Evolutionary conservation across 2,329 filamentous ascomycete species (phyloP), one percentile per base, ranked within the genome.

Genomic region (Akanthomyces dipterigenus): DNA sequence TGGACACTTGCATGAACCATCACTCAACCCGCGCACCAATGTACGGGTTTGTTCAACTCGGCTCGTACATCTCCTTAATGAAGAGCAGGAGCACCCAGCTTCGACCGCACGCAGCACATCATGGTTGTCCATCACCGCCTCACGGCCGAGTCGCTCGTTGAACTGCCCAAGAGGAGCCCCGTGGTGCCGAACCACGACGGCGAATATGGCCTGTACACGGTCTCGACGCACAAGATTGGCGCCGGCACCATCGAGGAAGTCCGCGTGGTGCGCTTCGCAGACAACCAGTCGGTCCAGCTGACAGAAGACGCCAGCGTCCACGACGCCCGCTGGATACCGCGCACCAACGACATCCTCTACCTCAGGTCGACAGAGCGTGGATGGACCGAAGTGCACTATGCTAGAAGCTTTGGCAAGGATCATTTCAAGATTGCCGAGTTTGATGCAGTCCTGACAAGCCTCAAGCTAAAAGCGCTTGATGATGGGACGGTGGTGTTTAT

Each of bases 151-250:
- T 60, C 65, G 5, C 65, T 76, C 48, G 65, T 73, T 48, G 68
- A 63, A 38, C 66, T 67, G 4, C 71, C 72, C 42, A 68, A 67
- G 34, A 68, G 71, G 36, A 67, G 68, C 24, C 63, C 69, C n/a
- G 75, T 73, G 1, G 70, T 79, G 7, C 74, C 76, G 9, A 77
- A 74, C 60, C 68, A 73, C 24, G 73, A 74, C 60, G 76, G 77
- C 59, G 71, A 76, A 5, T 72, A 74, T 14, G 71, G 76, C 8
- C 67, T 81, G 45, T 75, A 75, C 66, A 76, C 75, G 20, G 66
- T 79, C 50, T 72, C 73, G 6, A 72, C 71, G 28, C 72, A 79
- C 63, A 67, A 68, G 34, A 70, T 77, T 54, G 68, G 65, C 38
- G 66, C 67, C 16, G 67, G 64, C 48, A 70, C 68, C 18, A 57